A percentile compares a stretch with the other conserved stretches of the same genome.
Evolutionary conservation across 208 protist genomes (phyloP).

Genomic region (Jaenimonas drosophilae): DNA sequence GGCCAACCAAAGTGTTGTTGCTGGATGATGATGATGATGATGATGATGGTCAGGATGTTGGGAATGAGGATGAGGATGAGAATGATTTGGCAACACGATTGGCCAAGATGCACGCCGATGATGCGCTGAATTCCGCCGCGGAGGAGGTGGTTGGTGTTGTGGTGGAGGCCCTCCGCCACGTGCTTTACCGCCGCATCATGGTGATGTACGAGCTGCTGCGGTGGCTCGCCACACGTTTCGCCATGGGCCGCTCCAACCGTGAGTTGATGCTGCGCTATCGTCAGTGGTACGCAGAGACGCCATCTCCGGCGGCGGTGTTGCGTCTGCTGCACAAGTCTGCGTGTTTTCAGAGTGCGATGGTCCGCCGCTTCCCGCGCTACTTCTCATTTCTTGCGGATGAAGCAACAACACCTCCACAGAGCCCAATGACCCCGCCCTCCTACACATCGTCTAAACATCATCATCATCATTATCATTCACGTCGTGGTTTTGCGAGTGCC

Average conservation of each 20-base stretch:
- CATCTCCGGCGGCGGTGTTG: conserved; percentile 43
- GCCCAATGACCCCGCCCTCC: too few relatives aligned
- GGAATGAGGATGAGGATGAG: too few relatives aligned
- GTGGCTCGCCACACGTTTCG: conserved; percentile 11
- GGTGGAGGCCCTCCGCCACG: conserved; percentile 26
- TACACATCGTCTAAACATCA: too few relatives aligned
- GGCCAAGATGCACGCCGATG: conserved; percentile 11
- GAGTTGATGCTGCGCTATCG: conserved; percentile 28
- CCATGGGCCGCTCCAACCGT: conserved; percentile 10
- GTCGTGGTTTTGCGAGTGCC: too few relatives aligned
- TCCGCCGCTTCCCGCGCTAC: conserved; percentile 19
- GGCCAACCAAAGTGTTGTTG: too few relatives aligned
- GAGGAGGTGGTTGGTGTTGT: conserved; percentile 25
- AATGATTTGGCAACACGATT: too few relatives aligned
- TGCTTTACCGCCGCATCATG: conserved; percentile 46
- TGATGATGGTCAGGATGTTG: too few relatives aligned
- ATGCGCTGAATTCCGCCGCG: conserved; percentile 6
- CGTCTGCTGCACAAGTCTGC: conserved; percentile 37
- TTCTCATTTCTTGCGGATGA: too few relatives aligned
- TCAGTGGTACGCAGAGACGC: conserved; percentile 41
- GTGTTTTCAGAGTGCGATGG: conserved; percentile 19
- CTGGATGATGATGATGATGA: too few relatives aligned
- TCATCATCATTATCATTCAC: too few relatives aligned
- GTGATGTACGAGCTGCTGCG: conserved; percentile 73
- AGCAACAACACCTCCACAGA: too few relatives aligned